phyloP scores from a whole-genome alignment of 2,329 filamentous ascomycete species.

The Orbilia ellipsospora region DNA sequence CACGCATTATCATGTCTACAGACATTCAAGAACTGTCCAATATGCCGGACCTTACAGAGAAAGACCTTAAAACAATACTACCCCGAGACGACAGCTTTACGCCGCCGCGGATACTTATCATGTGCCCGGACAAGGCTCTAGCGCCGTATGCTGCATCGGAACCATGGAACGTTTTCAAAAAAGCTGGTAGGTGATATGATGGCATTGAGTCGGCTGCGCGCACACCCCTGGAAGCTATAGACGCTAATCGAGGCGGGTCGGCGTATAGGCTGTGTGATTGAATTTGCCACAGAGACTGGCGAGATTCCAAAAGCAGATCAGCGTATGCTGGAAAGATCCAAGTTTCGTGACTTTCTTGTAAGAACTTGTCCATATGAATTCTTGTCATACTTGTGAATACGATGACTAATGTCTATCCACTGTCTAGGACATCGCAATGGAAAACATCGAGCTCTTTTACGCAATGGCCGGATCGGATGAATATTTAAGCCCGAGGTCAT shows the following conservation, averaged over 20 bases:
- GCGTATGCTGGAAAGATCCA: constrained; percentile 50
- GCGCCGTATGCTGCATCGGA: constrained; percentile 43
- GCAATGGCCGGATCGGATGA: constrained; percentile 57
- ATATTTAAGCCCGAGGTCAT: constrained; percentile 55
- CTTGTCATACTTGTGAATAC: neutral
- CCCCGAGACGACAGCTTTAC: constrained; percentile 47
- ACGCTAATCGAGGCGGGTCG: neutral
- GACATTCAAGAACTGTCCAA: constrained; percentile 11
- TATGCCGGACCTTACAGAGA: constrained; percentile 24
- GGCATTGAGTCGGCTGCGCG: too few species aligned
- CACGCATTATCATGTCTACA: constrained; percentile 1
- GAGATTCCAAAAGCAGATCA: constrained; percentile 56
- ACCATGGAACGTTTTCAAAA: constrained; percentile 46
- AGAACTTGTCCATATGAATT: neutral
- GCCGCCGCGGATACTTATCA: constrained; percentile 50
- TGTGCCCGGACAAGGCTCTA: constrained; percentile 54
- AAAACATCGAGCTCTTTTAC: constrained; percentile 50
- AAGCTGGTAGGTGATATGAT: constrained; percentile 39
- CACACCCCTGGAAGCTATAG: constrained; percentile 9
- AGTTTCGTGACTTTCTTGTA: constrained; percentile 48
- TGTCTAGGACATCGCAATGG: constrained; percentile 18
- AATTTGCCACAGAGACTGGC: constrained; percentile 58
- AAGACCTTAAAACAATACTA: constrained; percentile 45
- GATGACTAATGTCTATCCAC: constrained; percentile 24
- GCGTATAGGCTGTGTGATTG: constrained; percentile 54